These are phyloP conservation scores for Pistacia atlantica DNA, from an alignment of 345 rosid species.

Conservation along the genomic window DNA sequence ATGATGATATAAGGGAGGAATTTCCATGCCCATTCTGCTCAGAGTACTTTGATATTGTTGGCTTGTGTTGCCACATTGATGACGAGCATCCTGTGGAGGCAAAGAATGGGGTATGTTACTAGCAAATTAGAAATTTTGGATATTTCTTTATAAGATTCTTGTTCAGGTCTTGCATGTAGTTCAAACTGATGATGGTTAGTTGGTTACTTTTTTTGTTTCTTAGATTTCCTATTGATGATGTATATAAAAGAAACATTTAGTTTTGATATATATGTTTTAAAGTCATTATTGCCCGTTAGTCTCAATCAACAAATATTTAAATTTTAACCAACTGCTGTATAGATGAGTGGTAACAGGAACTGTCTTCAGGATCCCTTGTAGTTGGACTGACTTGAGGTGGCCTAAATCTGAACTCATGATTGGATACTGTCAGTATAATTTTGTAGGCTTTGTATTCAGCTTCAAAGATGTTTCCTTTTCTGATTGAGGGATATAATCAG, in stretches of 20 bases:
- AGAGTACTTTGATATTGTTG: constrained; percentile 82
- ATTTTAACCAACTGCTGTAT: neutral
- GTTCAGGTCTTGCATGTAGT: neutral
- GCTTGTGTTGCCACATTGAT: constrained; percentile 91
- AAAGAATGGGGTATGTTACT: constrained; percentile 68
- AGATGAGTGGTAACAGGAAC: neutral
- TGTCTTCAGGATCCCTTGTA: neutral
- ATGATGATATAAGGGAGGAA: constrained; percentile 90
- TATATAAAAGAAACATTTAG: neutral
- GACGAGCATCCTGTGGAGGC: constrained; percentile 86
- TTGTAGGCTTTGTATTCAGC: neutral
- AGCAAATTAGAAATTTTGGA: neutral
- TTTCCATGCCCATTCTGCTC: constrained; percentile 96
- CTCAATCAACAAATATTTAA: neutral
- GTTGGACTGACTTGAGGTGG: neutral
- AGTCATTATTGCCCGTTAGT: neutral
- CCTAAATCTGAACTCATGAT: neutral
- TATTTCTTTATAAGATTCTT: neutral
- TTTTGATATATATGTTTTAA: neutral
- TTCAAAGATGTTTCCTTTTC: too few species aligned
- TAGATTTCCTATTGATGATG: neutral
- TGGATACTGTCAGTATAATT: too few species aligned
- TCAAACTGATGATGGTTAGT: neutral
- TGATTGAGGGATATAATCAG: neutral
- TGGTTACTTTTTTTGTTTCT: too few species aligned